Base-by-base conservation (phyloP, 176 grass and related monocot genomes). In the Paspalum notatum region DNA sequence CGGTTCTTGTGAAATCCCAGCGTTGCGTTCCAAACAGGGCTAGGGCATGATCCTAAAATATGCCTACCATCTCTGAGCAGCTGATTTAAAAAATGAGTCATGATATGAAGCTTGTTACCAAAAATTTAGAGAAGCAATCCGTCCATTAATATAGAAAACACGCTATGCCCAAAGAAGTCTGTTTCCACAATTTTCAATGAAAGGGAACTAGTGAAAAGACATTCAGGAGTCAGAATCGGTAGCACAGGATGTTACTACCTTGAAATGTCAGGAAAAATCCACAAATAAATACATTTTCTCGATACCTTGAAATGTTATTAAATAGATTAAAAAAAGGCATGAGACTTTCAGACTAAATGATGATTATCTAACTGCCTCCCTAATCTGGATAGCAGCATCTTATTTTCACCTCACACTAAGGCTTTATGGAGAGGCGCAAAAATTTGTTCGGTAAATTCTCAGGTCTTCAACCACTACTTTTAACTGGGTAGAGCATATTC, bases 311-410 rank as follows among this genome's bases (percentile, higher is more conserved):
- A 14, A 25, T 42, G 71, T 54, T 73, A 52, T 38, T 64, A 71
- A 24, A 87, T 69, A 70, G 55, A 53, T 66, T 74, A 71, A 71
- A 54, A 56, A 68, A 46, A n/a, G n/a, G 9, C 20, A 69, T 20
- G n/a, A 9, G 69, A 26, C 38, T 70, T 69, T 26, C 4, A 58
- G 9, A 44, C 46, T 20, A 80, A 27, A 69, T 37, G 38, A 20
- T 40, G 7, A 68, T 45, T 45, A 0, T 43, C 21, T 48, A 60
- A 38, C 24, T 45, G 21, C 21, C 6, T 16, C 0, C 5, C 53
- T 59, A 71, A 71, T 60, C 6, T 80, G 50, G n/a, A 10, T 9
- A 46, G 15, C 24, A 81, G 21, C 9, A 9, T 25, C 27, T 6
- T 45, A 13, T 18, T n/a, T 57, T 69, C 32, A 58, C 13, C 39